Base-by-base conservation (phyloP, 2,329 filamentous ascomycete species). In the Bimuria novae-zelandiae region DNA sequence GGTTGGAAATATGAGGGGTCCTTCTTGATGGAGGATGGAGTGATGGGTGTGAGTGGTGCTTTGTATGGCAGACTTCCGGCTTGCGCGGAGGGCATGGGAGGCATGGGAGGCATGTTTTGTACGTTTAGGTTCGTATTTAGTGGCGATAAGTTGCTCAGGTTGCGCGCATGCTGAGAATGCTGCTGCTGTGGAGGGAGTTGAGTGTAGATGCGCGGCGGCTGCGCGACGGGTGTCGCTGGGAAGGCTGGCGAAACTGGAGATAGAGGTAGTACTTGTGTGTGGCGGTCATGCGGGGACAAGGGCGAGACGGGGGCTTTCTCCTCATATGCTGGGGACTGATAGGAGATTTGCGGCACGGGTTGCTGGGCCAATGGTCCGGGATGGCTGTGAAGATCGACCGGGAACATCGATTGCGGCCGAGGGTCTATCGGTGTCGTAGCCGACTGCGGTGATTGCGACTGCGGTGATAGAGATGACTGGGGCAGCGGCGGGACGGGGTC, bases 101-200 rank as follows among this genome's bases (percentile, higher is more conserved):
- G 69, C 21, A 71, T 60, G 12, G 63, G 60, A 21, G 66, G 67
- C 57, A 66, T 60, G 35, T 44, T 55, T 21, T 61, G 45, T 45
- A 47, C 51, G 17, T 43, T 47, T 37, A 68, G 35, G 45, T 67
- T 64, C 0, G 70, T 71, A 44, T 71, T 68, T 35, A 73, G 62
- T 10, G 68, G 69, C 3, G 63, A 66, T 3, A 72, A 54, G 33
- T 62, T 66, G 61, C 66, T 71, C 55, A 67, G 61, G 35, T 73
- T 67, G n/a, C 70, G 58, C 7, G 64, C 62, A 45, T 72, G 68
- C 35, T 59, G 62, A 25, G 46, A 61, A 27, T 61, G 64, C 19
- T 64, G 61, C 36, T 62, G 65, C 19, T 64, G 63, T 36, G 54
- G 53, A 7, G 39, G 35, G 19, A 49, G 27, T 36, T 60, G 45